Conservation (phyloP, 192 early-diverging fungal genomes). For the Entophlyctis helioformis region DNA sequence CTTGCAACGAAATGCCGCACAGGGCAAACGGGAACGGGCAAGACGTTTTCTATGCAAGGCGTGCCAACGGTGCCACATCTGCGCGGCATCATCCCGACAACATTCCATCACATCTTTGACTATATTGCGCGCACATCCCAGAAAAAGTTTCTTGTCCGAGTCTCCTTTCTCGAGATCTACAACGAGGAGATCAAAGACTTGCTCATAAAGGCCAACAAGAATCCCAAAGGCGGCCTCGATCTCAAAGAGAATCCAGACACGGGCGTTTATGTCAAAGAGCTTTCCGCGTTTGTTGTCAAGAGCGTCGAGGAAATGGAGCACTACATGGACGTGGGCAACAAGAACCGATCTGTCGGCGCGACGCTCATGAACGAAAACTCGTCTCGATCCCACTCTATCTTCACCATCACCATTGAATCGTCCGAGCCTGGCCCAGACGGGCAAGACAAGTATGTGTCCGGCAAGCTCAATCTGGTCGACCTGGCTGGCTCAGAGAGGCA, state of each 20-base stretch:
- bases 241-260: constrained; percentile 54
- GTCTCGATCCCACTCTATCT: constrained; percentile 51
- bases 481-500: constrained; percentile 50
- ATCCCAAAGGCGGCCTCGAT: constrained; percentile 29
- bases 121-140: constrained; percentile 37
- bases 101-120: constrained; percentile 52
- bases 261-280: constrained; percentile 55
- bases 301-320: constrained; percentile 44
- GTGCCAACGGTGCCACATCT: constrained; percentile 32
- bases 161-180: constrained; percentile 46
- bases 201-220: constrained; percentile 20
- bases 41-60: constrained; percentile 56
- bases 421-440: constrained; percentile 35
- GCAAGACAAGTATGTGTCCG: constrained; percentile 39
- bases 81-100: constrained; percentile 47
- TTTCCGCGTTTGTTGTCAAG: constrained; percentile 40
- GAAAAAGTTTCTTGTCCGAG: constrained; percentile 50
- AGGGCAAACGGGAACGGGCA: constrained; percentile 44
- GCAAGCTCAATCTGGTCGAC: constrained; percentile 53
- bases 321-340: constrained; percentile 42
- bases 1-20: not conserved
- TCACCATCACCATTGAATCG: constrained; percentile 49
- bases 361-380: constrained; percentile 53
- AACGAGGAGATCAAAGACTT: constrained; percentile 45
- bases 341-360: constrained; percentile 42